These are phyloP conservation scores for Tolypocladium ophioglossoides DNA, from an alignment of 2,329 filamentous ascomycete species.

Conservation along the genomic window DNA sequence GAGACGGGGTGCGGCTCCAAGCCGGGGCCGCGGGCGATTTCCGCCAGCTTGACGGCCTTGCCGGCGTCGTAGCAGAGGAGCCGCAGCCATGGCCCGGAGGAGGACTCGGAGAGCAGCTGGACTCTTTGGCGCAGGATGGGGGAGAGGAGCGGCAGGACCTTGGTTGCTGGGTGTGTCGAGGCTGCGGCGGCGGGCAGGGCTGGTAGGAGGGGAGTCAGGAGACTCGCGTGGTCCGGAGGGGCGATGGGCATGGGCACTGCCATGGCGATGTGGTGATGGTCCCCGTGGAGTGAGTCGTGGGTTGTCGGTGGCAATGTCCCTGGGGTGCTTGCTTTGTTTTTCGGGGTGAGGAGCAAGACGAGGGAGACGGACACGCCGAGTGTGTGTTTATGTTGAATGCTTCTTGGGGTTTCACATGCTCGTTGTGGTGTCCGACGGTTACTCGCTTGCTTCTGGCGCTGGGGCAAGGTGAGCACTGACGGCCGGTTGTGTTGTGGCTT, in stretches of 20 bases:
- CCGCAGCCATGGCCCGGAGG: slow-evolving; percentile 59
- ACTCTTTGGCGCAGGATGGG: slow-evolving; percentile 57
- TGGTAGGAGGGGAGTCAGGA: slow-evolving; percentile 47
- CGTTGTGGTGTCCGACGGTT: neutral
- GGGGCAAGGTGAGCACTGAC: too few species aligned
- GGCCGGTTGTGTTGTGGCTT: too few species aligned
- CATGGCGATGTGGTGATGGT: slow-evolving; percentile 12
- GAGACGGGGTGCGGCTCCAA: slow-evolving; percentile 75
- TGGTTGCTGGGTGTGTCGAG: slow-evolving; percentile 44
- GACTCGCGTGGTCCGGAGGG: slow-evolving; percentile 32
- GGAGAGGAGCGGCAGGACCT: slow-evolving; percentile 49
- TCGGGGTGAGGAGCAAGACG: too few species aligned
- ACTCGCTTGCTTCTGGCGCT: neutral
- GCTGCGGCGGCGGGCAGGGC: slow-evolving; percentile 48
- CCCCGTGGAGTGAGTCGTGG: neutral
- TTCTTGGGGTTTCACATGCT: slow-evolving; percentile 1
- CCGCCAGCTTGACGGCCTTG: slow-evolving; percentile 45
- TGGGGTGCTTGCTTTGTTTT: neutral
- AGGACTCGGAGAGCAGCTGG: slow-evolving; percentile 50
- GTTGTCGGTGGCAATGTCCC: neutral
- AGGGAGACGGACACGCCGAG: too few species aligned
- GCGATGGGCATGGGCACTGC: slow-evolving; percentile 21
- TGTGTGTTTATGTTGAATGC: neutral
- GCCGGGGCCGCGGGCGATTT: slow-evolving; percentile 48
- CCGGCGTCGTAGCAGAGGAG: slow-evolving; percentile 59